Conservation (phyloP, 208 protist species). For the Trypanosoma theileri region DNA sequence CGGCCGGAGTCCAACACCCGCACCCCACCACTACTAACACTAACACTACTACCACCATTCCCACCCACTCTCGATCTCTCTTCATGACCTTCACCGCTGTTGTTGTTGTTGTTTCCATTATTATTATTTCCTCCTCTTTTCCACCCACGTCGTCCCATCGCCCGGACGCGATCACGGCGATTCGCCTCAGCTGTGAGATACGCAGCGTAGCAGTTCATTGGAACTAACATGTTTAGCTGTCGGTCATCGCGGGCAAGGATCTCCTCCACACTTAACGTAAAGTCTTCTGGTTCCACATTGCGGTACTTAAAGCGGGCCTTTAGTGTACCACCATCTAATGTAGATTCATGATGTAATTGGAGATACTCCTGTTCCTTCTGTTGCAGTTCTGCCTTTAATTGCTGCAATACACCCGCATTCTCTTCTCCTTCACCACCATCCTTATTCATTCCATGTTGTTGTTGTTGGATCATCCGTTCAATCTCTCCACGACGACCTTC, state of each 20-base stretch:
- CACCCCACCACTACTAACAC: no score
- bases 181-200: conserved; percentile 77
- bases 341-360: conserved; percentile 70
- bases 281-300: conserved; percentile 78
- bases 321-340: conserved; percentile 28
- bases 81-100: no score
- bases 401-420: conserved; percentile 35
- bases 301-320: conserved; percentile 81
- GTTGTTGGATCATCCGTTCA: conserved; percentile 36
- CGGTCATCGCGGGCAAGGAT: conserved; percentile 89
- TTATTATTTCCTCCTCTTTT: conserved; percentile 2
- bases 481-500: conserved; percentile 23
- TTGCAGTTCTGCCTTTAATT: conserved; percentile 59
- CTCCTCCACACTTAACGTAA: conserved; percentile 82
- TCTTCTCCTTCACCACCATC: conserved; percentile 17
- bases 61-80: no score
- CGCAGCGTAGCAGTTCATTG: conserved; percentile 91
- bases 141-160: conserved; percentile 42
- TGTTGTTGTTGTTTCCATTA: conserved; percentile 19
- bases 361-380: conserved; percentile 86
- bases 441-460: conserved; percentile 4
- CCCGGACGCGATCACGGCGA: conserved; percentile 56
- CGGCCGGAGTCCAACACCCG: conserved; percentile 41
- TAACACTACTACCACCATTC: no score
- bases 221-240: conserved; percentile 91